Base-by-base conservation (phyloP, 306 rosid genomes). In the Urtica urens region DNA sequence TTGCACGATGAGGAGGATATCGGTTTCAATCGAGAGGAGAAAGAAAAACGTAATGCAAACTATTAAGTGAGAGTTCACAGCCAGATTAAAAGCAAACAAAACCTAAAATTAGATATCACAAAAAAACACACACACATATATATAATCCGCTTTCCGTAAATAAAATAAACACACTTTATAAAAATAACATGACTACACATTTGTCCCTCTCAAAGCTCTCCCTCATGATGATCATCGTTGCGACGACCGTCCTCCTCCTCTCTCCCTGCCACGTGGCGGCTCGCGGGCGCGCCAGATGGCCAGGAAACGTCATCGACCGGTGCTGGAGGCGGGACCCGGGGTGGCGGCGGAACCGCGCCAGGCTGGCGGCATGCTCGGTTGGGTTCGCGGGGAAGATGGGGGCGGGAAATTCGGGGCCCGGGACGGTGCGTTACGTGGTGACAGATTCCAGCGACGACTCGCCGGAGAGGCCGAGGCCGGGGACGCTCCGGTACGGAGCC, bases 381-480 rank as follows among this genome's bases (percentile, higher is more conserved):
- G 79, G 79, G 1, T 73, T 67, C 33, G 31, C 56, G 0, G 79
- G 79, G 25, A 73, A 73, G 57, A 73, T 73, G 74, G 64, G 45
- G 14, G 57, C 31, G n/a, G 62, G 61, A 47, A 73, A 73, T 35
- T 24, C 65, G 3, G 79, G 79, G 20, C 50, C 41, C 48, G 38
- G 42, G 23, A 53, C 63, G 10, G 7, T 43, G 3, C 41, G n/a
- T 22, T 72, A 72, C 51, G 10, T 9, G 45, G 78, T 72, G 6
- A 72, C 78, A 0, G 67, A 72, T 25, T 60, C 68, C 2, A 65
- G 50, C 8, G 78, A 72, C 31, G 59, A 63, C 44, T n/a, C n/a
- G n/a, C 64, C 78, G 1, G 8, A 57, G 12, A 30, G 46, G 10
- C 78, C 78, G 2, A 53, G 53, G 11, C 67, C 66, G 6, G 78